These are phyloP conservation scores for Nymphaea thermarum DNA, from an alignment of 164 flowering plant genomes.

Conservation along the genomic window DNA sequence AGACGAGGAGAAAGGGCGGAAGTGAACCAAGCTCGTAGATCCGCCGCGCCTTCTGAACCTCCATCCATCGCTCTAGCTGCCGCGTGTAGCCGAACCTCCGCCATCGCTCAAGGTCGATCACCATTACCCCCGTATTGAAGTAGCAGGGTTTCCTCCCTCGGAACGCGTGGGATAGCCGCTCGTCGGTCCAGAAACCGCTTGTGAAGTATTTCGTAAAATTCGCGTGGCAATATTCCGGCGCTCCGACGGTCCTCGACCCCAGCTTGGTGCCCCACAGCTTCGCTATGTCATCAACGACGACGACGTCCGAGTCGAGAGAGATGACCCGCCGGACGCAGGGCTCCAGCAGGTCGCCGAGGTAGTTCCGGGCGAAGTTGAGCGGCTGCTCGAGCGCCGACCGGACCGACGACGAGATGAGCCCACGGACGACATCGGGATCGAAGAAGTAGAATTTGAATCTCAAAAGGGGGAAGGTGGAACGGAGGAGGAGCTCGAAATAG, in stretches of 20 bases:
- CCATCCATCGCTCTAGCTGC: slow-evolving; percentile 93
- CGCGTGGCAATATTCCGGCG: slow-evolving; percentile 34
- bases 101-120: slow-evolving; percentile 80
- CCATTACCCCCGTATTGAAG: slow-evolving; percentile 98
- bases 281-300: slow-evolving; percentile 24
- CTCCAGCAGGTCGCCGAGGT: slow-evolving; percentile 19
- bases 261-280: slow-evolving; percentile 22
- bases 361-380: slow-evolving; percentile 25
- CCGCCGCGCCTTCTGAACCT: slow-evolving; percentile 68
- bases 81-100: slow-evolving; percentile 66
- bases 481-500: slow-evolving; percentile 11
- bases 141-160: slow-evolving; percentile 52
- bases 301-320: slow-evolving; percentile 29
- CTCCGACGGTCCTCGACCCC: slow-evolving; percentile 16
- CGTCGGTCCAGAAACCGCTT: slow-evolving; percentile 17
- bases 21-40: slow-evolving; percentile 94
- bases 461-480: slow-evolving; percentile 18
- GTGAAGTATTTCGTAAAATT: slow-evolving; percentile 30
- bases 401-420: slow-evolving; percentile 22
- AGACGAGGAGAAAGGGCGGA: slow-evolving; percentile 85
- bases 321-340: slow-evolving; percentile 29
- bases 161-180: slow-evolving; percentile 12
- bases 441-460: slow-evolving; percentile 22
- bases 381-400: slow-evolving; percentile 29
- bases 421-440: slow-evolving; percentile 15